Base-by-base conservation (phyloP, 768 basidiomycete species). In the Kwoniella dendrophila region DNA sequence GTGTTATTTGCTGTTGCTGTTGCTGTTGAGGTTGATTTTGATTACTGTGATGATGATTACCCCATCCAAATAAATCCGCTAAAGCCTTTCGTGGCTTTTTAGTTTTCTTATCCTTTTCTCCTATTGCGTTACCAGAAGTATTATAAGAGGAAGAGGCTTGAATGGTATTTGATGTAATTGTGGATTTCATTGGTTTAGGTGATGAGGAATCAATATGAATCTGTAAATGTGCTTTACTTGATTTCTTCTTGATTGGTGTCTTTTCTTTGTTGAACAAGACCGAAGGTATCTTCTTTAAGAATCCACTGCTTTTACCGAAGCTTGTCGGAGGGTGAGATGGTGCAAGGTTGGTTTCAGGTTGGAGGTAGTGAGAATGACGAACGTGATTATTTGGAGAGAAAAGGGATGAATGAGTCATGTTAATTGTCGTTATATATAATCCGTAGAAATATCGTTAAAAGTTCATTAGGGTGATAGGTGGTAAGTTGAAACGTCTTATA, bases 21-120 rank as follows among this genome's bases (percentile, higher is more conserved):
- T 6, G 49, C 51, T 6, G n/a, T n/a, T 38, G 40, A 32, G 59
- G 32, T 7, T 47, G 45, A 18, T 36, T 27, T 14, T 56, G 48
- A 4, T 36, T 22, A 24, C 40, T 26, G 24, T 52, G 36, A 27
- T 53, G 11, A 30, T 56, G 56, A 52, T 68, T 66, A 5, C 71
- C 70, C 71, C 71, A 75, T 11, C 68, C 66, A 26, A 75, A 63
- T 26, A 75, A 38, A 47, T 71, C 71, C n/a, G 68, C 67, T 4
- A 75, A 52, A 2, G 66, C 74, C 50, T 68, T 71, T 12, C 71
- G 64, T 6, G 70, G 66, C 57, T 70, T 75, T 14, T 56, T 59
- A 59, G 63, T 71, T 11, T 34, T 24, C 45, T 63, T 63, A n/a
- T 43, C 40, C 56, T 64, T 67, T 30, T 62, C 54, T 27, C 33